Conservation (phyloP, 306 rosid genomes). For the Geum urbanum region DNA sequence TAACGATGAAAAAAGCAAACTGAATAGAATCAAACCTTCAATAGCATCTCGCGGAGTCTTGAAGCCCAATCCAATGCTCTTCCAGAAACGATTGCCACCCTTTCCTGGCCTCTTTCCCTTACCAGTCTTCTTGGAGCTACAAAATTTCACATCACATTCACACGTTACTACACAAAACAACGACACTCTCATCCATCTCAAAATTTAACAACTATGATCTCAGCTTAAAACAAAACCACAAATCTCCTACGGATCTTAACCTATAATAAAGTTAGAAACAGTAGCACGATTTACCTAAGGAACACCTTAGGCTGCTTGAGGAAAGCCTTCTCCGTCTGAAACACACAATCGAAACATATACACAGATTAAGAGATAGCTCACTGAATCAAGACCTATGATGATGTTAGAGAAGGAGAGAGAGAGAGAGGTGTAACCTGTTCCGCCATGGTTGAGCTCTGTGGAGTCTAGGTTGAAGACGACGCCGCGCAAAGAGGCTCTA, state of each 20-base stretch:
- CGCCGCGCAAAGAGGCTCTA: constrained; percentile 1
- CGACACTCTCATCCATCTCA: not conserved
- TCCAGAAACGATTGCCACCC: constrained; percentile 62
- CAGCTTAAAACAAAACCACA: too few relatives aligned
- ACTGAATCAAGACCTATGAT: not conserved
- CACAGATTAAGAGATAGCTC: not conserved
- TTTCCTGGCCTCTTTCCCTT: constrained; percentile 67
- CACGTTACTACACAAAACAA: not conserved
- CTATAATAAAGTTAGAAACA: not conserved
- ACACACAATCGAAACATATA: not conserved
- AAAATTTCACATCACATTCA: not conserved
- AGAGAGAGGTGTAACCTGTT: constrained; percentile 39
- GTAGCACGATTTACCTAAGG: constrained; percentile 33
- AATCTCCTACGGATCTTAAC: not conserved
- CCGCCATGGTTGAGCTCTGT: constrained; percentile 44
- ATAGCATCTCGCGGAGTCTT: constrained; percentile 63
- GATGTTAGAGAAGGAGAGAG: not conserved
- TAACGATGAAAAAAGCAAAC: not conserved
- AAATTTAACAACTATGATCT: not conserved
- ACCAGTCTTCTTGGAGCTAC: constrained; percentile 54
- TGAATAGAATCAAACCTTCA: constrained; percentile 33
- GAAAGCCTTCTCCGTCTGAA: constrained; percentile 72
- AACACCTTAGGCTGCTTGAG: constrained; percentile 76
- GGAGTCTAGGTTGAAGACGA: constrained; percentile 6
- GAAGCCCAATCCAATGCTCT: constrained; percentile 55